Percentiles rank a stretch among this genome's conserved stretches.
Conservation (phyloP, 2,329 filamentous ascomycete species). For the Tolypocladium capitatum region DNA sequence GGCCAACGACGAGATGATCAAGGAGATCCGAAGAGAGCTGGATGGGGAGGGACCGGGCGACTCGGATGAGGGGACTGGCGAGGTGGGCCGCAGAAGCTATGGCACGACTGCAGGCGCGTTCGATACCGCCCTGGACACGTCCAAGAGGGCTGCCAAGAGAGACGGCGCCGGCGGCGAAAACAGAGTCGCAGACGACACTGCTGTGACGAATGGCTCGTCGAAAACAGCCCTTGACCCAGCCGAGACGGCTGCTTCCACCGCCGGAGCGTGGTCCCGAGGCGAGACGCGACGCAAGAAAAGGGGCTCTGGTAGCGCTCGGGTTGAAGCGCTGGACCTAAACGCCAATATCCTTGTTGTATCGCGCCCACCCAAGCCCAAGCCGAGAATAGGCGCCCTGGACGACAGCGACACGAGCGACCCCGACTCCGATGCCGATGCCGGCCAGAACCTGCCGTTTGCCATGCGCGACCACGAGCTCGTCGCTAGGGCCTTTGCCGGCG, state of each 20-base stretch:
- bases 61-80: conserved; percentile 36
- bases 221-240: conserved; percentile 4
- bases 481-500: conserved; percentile 75
- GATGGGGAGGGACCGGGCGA: conserved; percentile 44
- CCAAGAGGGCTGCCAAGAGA: conserved; percentile 16
- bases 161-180: conserved; percentile 13
- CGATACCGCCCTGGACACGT: conserved; percentile 16
- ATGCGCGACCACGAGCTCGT: conserved; percentile 56
- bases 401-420: conserved; percentile 20
- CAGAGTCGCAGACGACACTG: conserved; percentile 3
- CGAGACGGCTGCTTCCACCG: conserved; percentile 12
- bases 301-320: conserved; percentile 14
- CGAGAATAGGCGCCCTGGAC: conserved; percentile 12
- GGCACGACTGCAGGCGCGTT: conserved; percentile 32
- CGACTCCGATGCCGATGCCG: conserved; percentile 35
- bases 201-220: background rate
- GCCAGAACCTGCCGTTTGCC: conserved; percentile 40
- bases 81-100: conserved; percentile 59
- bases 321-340: conserved; percentile 27
- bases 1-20: conserved; percentile 66
- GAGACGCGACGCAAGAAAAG: conserved; percentile 26
- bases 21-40: conserved; percentile 58
- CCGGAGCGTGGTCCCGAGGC: conserved; percentile 29
- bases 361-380: conserved; percentile 15
- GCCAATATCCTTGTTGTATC: conserved; percentile 20